These are phyloP conservation scores for Medicago truncatula DNA, from an alignment of 306 rosid species.

Conservation along the genomic window MtrunA17r5.0-ANR NC_053044.1:51544001-51544500, in stretches of 20 bases:
- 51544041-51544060: constrained; percentile 52
- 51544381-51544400: too few species aligned
- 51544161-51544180: constrained; percentile 72
- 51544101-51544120: constrained; percentile 62
- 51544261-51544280: not conserved
- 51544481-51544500: not conserved
- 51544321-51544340: too few species aligned
- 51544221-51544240: not conserved
- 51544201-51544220: not conserved
- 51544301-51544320: too few species aligned
- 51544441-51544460: not conserved
- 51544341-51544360: too few species aligned
- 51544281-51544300: too few species aligned
- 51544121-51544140: constrained; percentile 57
- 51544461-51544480: not conserved
- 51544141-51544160: constrained; percentile 61
- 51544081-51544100: constrained; percentile 62
- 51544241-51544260: not conserved
- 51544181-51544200: constrained; percentile 54
- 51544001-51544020: not conserved
- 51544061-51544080: constrained; percentile 64
- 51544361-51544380: too few species aligned
- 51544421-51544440: not conserved
- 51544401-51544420: not conserved
- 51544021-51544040: constrained; percentile 45